Evolutionary conservation across 1,139 yeast species (phyloP).

Genomic region (Yamadazyma songkhlaensis): DNA sequence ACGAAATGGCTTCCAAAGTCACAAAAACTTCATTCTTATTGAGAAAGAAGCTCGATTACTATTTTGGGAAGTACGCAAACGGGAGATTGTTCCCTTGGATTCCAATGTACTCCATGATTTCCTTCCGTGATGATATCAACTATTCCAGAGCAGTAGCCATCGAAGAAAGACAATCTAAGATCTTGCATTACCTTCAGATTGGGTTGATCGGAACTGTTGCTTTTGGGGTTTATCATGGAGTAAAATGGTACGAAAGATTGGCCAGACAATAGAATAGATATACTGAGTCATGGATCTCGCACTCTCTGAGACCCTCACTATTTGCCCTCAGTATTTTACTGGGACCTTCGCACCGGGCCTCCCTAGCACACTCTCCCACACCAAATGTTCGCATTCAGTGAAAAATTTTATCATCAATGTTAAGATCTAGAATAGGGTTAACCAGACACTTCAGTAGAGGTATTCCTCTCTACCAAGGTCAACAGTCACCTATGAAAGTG

Average conservation of each 20-base stretch:
- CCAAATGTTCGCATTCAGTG: neutral
- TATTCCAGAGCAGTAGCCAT: slow-evolving; percentile 69
- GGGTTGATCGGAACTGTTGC: slow-evolving; percentile 11
- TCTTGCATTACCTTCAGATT: slow-evolving; percentile 30
- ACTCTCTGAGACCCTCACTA: no score
- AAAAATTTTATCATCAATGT: slow-evolving; percentile 5
- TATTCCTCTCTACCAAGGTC: slow-evolving; percentile 15
- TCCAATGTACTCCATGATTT: slow-evolving; percentile 89
- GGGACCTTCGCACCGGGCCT: no score
- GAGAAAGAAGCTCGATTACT: slow-evolving; percentile 66
- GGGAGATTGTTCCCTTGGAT: slow-evolving; percentile 61
- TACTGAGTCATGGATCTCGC: neutral
- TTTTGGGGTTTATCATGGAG: slow-evolving; percentile 13
- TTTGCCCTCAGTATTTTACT: no score
- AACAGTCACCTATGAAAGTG: slow-evolving; percentile 83
- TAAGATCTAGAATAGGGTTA: slow-evolving; percentile 1
- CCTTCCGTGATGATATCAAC: slow-evolving; percentile 79
- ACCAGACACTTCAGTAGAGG: neutral
- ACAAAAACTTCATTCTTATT: slow-evolving; percentile 59
- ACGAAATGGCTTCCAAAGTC: slow-evolving; percentile 86
- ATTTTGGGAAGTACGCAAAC: slow-evolving; percentile 50
- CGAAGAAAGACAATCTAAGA: slow-evolving; percentile 48
- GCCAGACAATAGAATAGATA: no score
- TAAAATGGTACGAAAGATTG: slow-evolving; percentile 12
- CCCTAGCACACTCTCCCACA: no score